Conservation (phyloP, 495 filamentous ascomycete genomes). For the Hypoxylon lenormandii region DNA sequence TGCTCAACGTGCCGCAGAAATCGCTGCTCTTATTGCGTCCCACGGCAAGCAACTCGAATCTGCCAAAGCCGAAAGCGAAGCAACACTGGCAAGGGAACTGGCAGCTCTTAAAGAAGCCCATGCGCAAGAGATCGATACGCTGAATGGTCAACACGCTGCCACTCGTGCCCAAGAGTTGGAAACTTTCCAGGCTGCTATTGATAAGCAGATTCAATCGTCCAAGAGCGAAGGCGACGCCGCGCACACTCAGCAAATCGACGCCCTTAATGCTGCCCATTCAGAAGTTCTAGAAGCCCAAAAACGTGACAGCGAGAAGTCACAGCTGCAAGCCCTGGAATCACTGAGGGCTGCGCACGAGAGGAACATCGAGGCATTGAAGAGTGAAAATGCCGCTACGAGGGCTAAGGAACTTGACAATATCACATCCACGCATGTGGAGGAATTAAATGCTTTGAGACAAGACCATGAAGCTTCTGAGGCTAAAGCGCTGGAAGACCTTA, state of each 20-base stretch:
- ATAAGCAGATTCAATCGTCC: conserved; percentile 49
- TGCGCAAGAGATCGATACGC: conserved; percentile 45
- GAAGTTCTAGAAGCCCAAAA: conserved; percentile 49
- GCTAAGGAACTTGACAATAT: conserved; percentile 41
- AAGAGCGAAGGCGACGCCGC: conserved; percentile 48
- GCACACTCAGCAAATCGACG: conserved; percentile 47
- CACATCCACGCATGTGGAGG: conserved; percentile 37
- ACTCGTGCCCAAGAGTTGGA: conserved; percentile 48
- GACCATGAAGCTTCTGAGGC: conserved; percentile 34
- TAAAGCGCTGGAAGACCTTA: conserved; percentile 30
- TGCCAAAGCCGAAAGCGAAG: conserved; percentile 41
- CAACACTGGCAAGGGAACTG: conserved; percentile 41
- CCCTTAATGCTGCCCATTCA: conserved; percentile 48
- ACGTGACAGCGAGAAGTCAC: conserved; percentile 48
- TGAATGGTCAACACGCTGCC: conserved; percentile 47
- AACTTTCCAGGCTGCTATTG: conserved; percentile 48
- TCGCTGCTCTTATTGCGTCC: conserved; percentile 37
- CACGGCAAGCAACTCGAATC: conserved; percentile 43
- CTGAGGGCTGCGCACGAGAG: conserved; percentile 48
- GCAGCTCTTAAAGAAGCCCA: conserved; percentile 43
- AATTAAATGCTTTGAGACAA: conserved; percentile 41
- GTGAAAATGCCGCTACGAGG: conserved; percentile 38
- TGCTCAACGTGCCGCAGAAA: conserved; percentile 30
- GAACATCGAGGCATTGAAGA: conserved; percentile 43
- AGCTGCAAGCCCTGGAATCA: conserved; percentile 45